Evolutionary conservation across 345 rosid genomes (phyloP).

Genomic region (thale cress (Arabidopsis thaliana)): DNA sequence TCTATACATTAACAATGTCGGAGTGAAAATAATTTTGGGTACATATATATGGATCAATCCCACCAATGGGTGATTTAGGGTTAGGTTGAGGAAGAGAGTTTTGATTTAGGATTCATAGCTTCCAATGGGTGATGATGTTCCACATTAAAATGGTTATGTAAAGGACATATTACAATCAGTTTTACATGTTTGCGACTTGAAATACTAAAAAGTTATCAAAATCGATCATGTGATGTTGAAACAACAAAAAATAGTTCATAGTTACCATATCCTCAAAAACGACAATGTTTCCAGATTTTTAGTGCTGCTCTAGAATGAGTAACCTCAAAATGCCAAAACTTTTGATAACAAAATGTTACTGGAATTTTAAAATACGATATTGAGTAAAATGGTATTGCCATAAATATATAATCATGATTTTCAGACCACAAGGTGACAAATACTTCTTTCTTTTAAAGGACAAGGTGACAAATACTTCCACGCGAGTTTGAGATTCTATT

Average conservation of each 20-base stretch:
- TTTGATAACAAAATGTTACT: not conserved
- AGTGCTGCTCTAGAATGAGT: not conserved
- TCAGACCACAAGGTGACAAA: not conserved
- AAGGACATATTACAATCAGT: not conserved
- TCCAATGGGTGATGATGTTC: not conserved
- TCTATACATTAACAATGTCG: not conserved
- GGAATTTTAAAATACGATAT: not conserved
- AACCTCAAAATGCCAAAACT: not conserved
- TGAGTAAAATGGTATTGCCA: constrained; percentile 17
- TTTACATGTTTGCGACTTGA: not conserved
- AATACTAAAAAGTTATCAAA: not conserved
- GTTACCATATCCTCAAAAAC: not conserved
- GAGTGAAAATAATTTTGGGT: not conserved
- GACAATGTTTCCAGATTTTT: not conserved
- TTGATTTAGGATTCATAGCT: not conserved
- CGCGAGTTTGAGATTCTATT: not conserved
- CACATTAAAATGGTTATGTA: not conserved
- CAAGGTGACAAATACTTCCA: constrained; percentile 1
- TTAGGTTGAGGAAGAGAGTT: not conserved
- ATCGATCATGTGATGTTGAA: not conserved
- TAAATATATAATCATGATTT: not conserved
- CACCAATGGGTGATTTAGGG: not conserved
- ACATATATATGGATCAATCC: too few species aligned
- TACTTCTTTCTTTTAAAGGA: not conserved
- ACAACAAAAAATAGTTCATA: not conserved